phyloP scores from a whole-genome alignment of 108 stramenopile species.

The Fragilariopsis cylindrus region DNA sequence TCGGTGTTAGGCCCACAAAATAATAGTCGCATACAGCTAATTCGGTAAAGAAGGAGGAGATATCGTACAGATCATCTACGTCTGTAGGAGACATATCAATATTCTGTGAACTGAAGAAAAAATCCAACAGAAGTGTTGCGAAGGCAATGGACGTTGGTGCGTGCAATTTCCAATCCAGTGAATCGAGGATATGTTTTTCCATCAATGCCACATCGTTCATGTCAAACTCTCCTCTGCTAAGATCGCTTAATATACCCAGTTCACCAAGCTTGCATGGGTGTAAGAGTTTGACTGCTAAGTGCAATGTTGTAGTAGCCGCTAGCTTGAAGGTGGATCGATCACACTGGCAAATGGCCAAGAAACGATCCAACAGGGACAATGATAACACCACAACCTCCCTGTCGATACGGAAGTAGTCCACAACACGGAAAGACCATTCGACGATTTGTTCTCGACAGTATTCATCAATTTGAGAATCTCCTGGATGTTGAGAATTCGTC shows the following conservation, averaged over 20 bases:
- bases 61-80: slow-evolving; percentile 53
- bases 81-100: slow-evolving; percentile 38
- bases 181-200: slow-evolving; percentile 49
- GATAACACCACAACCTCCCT: slow-evolving; percentile 61
- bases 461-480: slow-evolving; percentile 49
- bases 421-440: slow-evolving; percentile 73
- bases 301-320: slow-evolving; percentile 59
- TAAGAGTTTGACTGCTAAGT: slow-evolving; percentile 62
- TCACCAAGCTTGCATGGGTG: slow-evolving; percentile 64
- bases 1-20: slow-evolving; percentile 47
- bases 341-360: slow-evolving; percentile 51
- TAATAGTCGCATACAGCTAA: slow-evolving; percentile 68
- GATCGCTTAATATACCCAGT: slow-evolving; percentile 59
- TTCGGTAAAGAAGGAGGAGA: slow-evolving; percentile 64
- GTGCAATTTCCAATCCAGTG: slow-evolving; percentile 50
- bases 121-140: slow-evolving; percentile 46
- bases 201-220: slow-evolving; percentile 59
- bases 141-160: slow-evolving; percentile 56
- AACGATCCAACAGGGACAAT: slow-evolving; percentile 61
- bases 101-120: slow-evolving; percentile 22
- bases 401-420: slow-evolving; percentile 73
- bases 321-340: slow-evolving; percentile 63
- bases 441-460: slow-evolving; percentile 74
- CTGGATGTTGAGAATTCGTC: slow-evolving; percentile 5
- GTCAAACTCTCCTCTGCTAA: slow-evolving; percentile 65